These are phyloP conservation scores for Botrytis deweyae DNA, from an alignment of 2,329 filamentous ascomycete species.

Conservation along the genomic window DNA sequence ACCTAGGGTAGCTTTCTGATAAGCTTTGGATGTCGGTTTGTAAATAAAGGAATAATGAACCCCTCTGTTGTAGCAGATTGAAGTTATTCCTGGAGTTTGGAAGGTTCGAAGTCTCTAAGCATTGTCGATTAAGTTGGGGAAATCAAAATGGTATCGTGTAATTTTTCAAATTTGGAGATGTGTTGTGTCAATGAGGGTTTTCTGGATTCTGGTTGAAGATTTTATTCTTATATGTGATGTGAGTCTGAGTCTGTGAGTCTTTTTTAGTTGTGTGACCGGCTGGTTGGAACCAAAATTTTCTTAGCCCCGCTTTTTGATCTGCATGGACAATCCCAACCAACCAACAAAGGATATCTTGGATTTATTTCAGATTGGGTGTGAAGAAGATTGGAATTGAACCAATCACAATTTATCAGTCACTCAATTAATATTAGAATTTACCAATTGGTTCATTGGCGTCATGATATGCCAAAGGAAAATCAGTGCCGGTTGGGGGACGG, in stretches of 20 bases:
- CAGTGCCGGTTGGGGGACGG: background rate
- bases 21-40: constrained; percentile 16
- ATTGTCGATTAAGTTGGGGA: constrained; percentile 29
- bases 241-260: constrained; percentile 8
- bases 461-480: background rate
- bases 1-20: constrained; percentile 16
- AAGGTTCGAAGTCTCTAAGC: constrained; percentile 37
- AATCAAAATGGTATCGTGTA: constrained; percentile 17
- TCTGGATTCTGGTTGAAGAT: background rate
- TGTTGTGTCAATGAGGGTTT: background rate
- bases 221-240: constrained; percentile 11
- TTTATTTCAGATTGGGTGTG: background rate
- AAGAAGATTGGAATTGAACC: background rate
- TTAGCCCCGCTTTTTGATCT: constrained; percentile 10
- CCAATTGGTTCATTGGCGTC: background rate
- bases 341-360: background rate
- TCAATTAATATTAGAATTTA: background rate
- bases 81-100: constrained; percentile 34
- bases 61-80: constrained; percentile 19
- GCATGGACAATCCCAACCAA: constrained; percentile 7
- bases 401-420: background rate
- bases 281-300: constrained; percentile 17
- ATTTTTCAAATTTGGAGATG: background rate
- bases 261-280: constrained; percentile 8
- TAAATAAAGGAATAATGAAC: constrained; percentile 23